phyloP scores from a whole-genome alignment of 345 rosid species.

The Heritiera fomes region DNA sequence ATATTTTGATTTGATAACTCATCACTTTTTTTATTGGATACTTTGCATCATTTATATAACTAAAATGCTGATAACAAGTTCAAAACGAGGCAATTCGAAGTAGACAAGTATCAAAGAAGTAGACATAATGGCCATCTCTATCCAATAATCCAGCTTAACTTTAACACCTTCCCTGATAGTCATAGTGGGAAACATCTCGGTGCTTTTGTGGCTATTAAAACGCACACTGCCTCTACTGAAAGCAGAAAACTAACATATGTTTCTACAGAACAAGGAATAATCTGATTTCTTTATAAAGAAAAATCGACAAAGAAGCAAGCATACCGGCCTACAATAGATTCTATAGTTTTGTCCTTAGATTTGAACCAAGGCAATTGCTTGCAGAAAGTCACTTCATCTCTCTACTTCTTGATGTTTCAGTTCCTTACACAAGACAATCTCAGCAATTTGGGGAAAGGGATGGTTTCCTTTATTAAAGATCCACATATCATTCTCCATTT shows the following conservation, averaged over 20 bases:
- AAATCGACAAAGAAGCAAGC: neutral
- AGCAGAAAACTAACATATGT: neutral
- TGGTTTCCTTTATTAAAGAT: neutral
- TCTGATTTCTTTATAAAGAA: neutral
- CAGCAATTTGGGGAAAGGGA: neutral
- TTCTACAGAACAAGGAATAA: neutral
- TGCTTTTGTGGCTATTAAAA: conserved; percentile 2
- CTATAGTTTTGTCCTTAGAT: neutral
- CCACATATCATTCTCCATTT: neutral
- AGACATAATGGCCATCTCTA: neutral
- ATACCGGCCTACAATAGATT: neutral
- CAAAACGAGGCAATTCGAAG: too few relatives aligned
- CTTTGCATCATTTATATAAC: too few relatives aligned
- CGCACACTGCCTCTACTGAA: neutral
- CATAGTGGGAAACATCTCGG: neutral
- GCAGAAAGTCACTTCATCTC: neutral
- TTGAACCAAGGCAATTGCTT: neutral
- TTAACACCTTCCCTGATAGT: neutral
- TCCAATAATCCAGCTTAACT: neutral
- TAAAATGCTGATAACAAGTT: too few relatives aligned
- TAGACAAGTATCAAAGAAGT: neutral
- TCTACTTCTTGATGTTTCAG: neutral
- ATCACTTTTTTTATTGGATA: too few relatives aligned
- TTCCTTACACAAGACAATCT: neutral
- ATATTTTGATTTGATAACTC: too few relatives aligned